phyloP scores from a whole-genome alignment of 768 basidiomycete genomes.

The Holtermannia corniformis region DNA sequence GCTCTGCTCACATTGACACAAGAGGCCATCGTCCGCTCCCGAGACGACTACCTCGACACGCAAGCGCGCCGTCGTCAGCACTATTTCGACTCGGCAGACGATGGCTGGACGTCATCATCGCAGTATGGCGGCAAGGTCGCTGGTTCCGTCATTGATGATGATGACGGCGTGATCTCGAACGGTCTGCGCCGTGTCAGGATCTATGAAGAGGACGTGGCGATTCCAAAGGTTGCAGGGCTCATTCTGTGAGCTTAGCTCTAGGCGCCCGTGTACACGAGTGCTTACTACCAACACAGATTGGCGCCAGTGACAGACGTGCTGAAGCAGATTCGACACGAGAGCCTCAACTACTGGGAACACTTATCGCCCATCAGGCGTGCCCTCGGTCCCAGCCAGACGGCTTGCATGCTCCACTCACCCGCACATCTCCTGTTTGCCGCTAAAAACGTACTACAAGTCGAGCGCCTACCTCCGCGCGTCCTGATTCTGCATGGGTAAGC shows the following conservation, averaged over 20 bases:
- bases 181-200: slow-evolving; percentile 15
- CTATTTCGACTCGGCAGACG: not conserved
- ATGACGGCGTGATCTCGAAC: slow-evolving; percentile 4
- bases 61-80: not conserved
- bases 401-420: slow-evolving; percentile 13
- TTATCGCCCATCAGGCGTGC: slow-evolving; percentile 16
- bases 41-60: slow-evolving; percentile 4
- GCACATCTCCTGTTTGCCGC: slow-evolving; percentile 15
- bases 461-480: slow-evolving; percentile 5
- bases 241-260: slow-evolving; percentile 9
- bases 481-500: slow-evolving; percentile 15
- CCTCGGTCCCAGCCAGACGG: slow-evolving; percentile 12
- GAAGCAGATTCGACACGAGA: slow-evolving; percentile 22
- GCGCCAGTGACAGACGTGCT: slow-evolving; percentile 20
- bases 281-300: slow-evolving; percentile 4
- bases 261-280: not conserved
- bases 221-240: slow-evolving; percentile 16
- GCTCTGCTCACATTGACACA: slow-evolving; percentile 19
- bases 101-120: not conserved
- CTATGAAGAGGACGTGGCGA: slow-evolving; percentile 12
- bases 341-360: slow-evolving; percentile 16
- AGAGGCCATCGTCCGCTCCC: slow-evolving; percentile 23
- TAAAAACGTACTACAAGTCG: slow-evolving; percentile 6
- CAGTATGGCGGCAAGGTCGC: not conserved
- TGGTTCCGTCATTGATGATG: not conserved